These are phyloP conservation scores for Cyclotella sp. DNA, from an alignment of 108 stramenopile genomes.

Conservation along the genomic window DNA sequence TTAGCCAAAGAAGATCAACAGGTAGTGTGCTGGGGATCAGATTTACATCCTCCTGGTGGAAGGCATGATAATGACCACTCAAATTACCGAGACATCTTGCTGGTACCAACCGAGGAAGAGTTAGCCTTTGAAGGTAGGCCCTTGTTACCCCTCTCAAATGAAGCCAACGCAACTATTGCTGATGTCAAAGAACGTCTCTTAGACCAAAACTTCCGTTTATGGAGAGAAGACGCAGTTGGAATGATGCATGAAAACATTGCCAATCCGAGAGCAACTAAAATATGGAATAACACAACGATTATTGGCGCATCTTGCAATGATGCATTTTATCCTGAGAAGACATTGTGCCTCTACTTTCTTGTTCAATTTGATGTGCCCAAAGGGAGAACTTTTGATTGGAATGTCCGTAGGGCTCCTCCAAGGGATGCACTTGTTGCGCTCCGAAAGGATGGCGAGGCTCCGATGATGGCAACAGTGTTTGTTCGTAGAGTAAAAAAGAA, in stretches of 20 bases:
- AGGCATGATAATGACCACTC: slow-evolving; percentile 59
- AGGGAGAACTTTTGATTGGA: slow-evolving; percentile 36
- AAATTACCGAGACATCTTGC: slow-evolving; percentile 56
- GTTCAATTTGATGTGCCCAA: slow-evolving; percentile 45
- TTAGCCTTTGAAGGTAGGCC: slow-evolving; percentile 31
- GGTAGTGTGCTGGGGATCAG: slow-evolving; percentile 54
- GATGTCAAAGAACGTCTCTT: slow-evolving; percentile 45
- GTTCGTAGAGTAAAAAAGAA: neutral
- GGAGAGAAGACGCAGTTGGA: slow-evolving; percentile 57
- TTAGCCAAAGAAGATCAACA: neutral
- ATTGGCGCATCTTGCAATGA: slow-evolving; percentile 46
- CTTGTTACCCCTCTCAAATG: slow-evolving; percentile 47
- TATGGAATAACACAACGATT: slow-evolving; percentile 58
- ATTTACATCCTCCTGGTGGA: slow-evolving; percentile 53
- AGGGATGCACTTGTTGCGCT: slow-evolving; percentile 51
- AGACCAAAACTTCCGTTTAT: slow-evolving; percentile 58
- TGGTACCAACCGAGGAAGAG: slow-evolving; percentile 58
- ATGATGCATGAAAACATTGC: slow-evolving; percentile 46
- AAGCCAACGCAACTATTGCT: slow-evolving; percentile 39
- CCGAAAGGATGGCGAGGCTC: slow-evolving; percentile 14
- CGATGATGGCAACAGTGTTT: slow-evolving; percentile 37
- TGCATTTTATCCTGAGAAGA: slow-evolving; percentile 19
- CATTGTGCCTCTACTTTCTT: slow-evolving; percentile 29
- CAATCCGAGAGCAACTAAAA: slow-evolving; percentile 31
- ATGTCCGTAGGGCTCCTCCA: slow-evolving; percentile 28